These are phyloP conservation scores for Ceratocystis papillata DNA, from an alignment of 2,329 filamentous ascomycete genomes.

Conservation along the genomic window DNA sequence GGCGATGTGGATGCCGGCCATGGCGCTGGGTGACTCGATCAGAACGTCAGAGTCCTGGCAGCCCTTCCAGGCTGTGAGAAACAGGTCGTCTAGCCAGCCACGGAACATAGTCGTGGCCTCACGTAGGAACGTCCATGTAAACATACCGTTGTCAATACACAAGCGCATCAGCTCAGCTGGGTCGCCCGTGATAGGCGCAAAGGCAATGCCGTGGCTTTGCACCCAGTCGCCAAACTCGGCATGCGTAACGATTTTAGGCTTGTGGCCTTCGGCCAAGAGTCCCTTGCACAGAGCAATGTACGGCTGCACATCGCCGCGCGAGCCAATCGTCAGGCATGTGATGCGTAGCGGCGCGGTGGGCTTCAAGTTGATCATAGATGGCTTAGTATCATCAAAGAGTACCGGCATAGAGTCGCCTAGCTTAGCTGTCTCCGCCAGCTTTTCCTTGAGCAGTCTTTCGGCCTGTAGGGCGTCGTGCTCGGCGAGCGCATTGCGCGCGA, in stretches of 20 bases:
- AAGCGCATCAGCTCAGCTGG: constrained; percentile 90
- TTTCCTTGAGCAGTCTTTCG: constrained; percentile 31
- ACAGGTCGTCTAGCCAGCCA: constrained; percentile 85
- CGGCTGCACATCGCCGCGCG: constrained; percentile 88
- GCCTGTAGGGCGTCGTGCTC: constrained; percentile 65
- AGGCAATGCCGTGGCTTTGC: constrained; percentile 85
- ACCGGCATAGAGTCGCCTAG: constrained; percentile 57
- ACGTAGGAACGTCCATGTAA: constrained; percentile 79
- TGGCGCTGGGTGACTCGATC: constrained; percentile 90
- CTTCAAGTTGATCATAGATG: constrained; percentile 65
- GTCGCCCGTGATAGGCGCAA: constrained; percentile 77
- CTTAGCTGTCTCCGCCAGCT: constrained; percentile 27
- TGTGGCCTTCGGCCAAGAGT: constrained; percentile 76
- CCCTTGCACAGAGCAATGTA: constrained; percentile 95
- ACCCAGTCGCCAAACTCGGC: constrained; percentile 83
- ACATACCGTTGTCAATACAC: constrained; percentile 95
- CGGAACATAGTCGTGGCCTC: constrained; percentile 83
- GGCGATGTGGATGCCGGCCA: constrained; percentile 96
- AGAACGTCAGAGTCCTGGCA: constrained; percentile 81
- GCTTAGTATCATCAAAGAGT: constrained; percentile 77
- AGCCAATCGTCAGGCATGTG: constrained; percentile 92
- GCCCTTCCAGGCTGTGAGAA: constrained; percentile 68
- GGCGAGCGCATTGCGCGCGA: constrained; percentile 62
- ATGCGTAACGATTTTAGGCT: constrained; percentile 80
- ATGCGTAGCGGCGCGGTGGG: constrained; percentile 67